Percentiles rank a stretch among this genome's conserved stretches.
phyloP scores from a whole-genome alignment of 257 asterid genomes.

The Petunia secreta region DNA sequence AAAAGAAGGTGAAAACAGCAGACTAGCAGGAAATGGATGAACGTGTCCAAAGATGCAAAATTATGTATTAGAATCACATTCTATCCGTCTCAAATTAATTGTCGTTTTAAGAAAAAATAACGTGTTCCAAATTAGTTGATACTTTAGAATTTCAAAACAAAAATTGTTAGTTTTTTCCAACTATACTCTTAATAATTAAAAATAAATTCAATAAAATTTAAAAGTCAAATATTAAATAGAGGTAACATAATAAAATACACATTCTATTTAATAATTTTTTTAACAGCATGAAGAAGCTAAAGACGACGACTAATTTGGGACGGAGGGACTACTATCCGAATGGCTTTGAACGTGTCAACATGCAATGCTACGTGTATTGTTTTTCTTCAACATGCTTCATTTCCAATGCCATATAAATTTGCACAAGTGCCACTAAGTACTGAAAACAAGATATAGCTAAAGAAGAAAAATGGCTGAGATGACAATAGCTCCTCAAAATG shows the following conservation, averaged over 20 bases:
- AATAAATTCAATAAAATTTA: too few species aligned
- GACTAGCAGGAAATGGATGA: background rate
- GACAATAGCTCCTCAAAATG: constrained; percentile 40
- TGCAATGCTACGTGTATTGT: constrained; percentile 4
- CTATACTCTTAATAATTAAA: too few species aligned
- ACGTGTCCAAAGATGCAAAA: background rate
- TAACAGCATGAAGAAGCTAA: too few species aligned
- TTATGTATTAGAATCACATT: background rate
- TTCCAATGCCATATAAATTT: background rate
- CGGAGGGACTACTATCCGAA: background rate
- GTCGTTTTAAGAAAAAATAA: too few species aligned
- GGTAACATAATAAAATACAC: too few species aligned
- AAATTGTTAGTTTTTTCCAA: too few species aligned
- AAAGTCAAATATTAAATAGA: too few species aligned
- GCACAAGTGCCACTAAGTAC: background rate
- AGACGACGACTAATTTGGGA: too few species aligned
- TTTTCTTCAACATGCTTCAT: background rate
- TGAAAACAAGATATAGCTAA: background rate
- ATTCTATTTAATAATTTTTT: too few species aligned
- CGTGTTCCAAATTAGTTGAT: too few species aligned
- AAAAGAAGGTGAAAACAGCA: background rate
- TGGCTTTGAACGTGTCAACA: background rate
- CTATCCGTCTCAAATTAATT: too few species aligned
- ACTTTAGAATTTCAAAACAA: too few species aligned
- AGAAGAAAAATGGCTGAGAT: constrained; percentile 56